Evolutionary conservation across 2,329 filamentous ascomycete species (phyloP).

Genomic region (Fusarium nygamai): DNA sequence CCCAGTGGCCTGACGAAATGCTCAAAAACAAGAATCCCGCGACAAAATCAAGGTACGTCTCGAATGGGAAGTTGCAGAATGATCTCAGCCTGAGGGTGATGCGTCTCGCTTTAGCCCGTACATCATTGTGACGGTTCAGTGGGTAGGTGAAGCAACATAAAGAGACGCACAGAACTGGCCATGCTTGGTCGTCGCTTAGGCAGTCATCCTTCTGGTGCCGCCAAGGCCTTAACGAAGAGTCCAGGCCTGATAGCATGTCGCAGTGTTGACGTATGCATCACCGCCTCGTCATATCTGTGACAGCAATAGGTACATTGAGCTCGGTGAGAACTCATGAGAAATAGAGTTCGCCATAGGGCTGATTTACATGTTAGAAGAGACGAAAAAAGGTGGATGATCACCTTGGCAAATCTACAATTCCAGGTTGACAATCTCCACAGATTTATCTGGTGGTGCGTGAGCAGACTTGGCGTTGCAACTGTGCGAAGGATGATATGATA

Average conservation of each 20-base stretch:
- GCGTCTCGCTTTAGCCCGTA: not conserved
- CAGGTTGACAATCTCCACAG: conserved; percentile 1
- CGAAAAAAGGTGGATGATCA: not conserved
- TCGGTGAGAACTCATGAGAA: not conserved
- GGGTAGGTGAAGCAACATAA: not conserved
- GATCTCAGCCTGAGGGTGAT: not conserved
- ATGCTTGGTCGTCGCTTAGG: not conserved
- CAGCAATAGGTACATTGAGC: not conserved
- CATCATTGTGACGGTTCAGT: not conserved
- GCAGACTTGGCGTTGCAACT: not conserved
- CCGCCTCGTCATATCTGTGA: not conserved
- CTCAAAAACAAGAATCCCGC: not conserved
- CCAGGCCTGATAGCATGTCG: not conserved
- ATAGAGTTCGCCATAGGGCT: not conserved
- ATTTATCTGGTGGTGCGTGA: not conserved
- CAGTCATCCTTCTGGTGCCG: not conserved
- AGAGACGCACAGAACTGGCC: not conserved
- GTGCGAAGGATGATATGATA: not conserved
- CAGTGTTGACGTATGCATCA: not conserved
- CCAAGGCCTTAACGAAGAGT: not conserved
- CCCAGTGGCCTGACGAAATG: not conserved
- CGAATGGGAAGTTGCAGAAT: no score
- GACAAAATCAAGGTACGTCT: not conserved
- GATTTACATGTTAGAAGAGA: not conserved
- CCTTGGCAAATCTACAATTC: conserved; percentile 3